These are phyloP conservation scores for Cetraspora pellucida DNA, from an alignment of 192 early-diverging fungal species.

Conservation along the genomic window DNA sequence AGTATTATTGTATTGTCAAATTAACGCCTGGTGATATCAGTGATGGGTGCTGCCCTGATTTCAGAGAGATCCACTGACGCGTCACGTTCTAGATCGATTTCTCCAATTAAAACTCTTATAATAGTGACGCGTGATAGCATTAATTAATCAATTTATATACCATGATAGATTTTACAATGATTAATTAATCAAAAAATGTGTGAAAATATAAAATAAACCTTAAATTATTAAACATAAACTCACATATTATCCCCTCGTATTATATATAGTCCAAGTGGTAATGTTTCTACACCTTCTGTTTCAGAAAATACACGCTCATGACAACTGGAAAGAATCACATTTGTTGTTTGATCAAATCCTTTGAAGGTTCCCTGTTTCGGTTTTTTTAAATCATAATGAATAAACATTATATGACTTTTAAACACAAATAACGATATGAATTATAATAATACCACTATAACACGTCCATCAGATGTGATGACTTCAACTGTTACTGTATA, in stretches of 20 bases:
- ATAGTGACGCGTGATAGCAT: neutral
- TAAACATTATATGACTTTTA: neutral
- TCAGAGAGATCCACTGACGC: conserved; percentile 40
- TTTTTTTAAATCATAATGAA: neutral
- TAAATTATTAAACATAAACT: conserved; percentile 9
- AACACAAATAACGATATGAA: neutral
- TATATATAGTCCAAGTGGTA: conserved; percentile 55
- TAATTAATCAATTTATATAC: neutral
- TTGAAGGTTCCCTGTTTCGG: conserved; percentile 51
- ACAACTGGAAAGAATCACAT: conserved; percentile 54
- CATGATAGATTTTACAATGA: neutral
- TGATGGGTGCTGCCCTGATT: conserved; percentile 39
- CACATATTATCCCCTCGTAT: conserved; percentile 62
- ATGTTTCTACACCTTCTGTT: conserved; percentile 50
- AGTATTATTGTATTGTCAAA: no score
- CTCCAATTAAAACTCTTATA: conserved; percentile 41
- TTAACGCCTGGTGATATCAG: conserved; percentile 30
- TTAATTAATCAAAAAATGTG: neutral
- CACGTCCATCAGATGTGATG: conserved; percentile 48
- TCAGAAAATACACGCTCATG: conserved; percentile 57
- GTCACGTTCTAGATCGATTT: conserved; percentile 45
- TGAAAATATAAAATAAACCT: neutral
- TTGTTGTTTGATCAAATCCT: conserved; percentile 58
- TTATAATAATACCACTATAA: conserved; percentile 40
- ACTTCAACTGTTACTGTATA: conserved; percentile 32